Evolutionary conservation across 2,329 filamentous ascomycete genomes (phyloP).

Genomic region (Beauveria sp.): DNA sequence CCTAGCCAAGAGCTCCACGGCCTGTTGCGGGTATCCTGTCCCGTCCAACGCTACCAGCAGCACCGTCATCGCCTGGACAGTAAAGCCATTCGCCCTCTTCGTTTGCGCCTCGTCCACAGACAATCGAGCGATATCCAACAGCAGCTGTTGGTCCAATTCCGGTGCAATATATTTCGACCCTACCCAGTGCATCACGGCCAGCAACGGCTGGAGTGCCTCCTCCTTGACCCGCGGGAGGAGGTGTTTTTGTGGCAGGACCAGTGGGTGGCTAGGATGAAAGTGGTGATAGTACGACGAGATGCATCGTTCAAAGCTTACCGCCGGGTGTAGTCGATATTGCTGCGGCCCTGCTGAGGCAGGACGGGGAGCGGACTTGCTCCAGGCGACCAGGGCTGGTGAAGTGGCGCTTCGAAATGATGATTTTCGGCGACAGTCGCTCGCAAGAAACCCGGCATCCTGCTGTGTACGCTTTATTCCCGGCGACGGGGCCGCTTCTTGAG

Average conservation of each 20-base stretch:
- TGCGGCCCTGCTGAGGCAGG: not conserved
- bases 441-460: not conserved
- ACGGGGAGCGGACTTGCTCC: not conserved
- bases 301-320: not conserved
- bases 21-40: not conserved
- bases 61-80: constrained; percentile 2
- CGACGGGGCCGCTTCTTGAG: not conserved
- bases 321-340: not conserved
- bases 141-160: not conserved
- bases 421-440: not conserved
- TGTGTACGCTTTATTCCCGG: not conserved
- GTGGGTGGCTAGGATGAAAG: constrained; percentile 5
- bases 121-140: not conserved
- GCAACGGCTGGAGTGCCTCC: not conserved
- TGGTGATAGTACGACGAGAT: constrained; percentile 1
- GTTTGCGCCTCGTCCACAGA: not conserved
- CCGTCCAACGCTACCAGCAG: constrained; percentile 1
- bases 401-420: not conserved
- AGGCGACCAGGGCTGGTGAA: not conserved
- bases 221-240: not conserved
- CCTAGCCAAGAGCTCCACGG: not conserved
- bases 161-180: not conserved
- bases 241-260: not conserved
- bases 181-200: constrained; percentile 6
- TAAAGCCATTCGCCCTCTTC: not conserved